Evolutionary conservation across 192 early-diverging fungal species (phyloP).

Genomic region (Coemansia sp.): DNA sequence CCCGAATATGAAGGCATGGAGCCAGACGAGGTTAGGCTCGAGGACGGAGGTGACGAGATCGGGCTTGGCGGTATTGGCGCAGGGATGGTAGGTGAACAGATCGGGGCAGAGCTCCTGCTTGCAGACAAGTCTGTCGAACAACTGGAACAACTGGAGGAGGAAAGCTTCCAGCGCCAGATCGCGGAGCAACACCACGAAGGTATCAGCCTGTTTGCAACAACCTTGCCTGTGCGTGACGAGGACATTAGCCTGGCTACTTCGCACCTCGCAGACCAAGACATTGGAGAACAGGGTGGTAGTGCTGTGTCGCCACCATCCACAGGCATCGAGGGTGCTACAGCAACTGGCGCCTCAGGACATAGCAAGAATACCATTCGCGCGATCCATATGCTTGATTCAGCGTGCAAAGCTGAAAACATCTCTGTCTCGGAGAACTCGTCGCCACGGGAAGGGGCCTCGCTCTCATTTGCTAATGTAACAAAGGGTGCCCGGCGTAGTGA

Average conservation of each 20-base stretch:
- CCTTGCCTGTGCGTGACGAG: slow-evolving; percentile 30
- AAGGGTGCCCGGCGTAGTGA: slow-evolving; percentile 60
- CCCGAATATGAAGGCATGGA: slow-evolving; percentile 24
- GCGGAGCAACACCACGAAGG: slow-evolving; percentile 34
- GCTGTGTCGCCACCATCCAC: background rate
- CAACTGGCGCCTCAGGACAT: slow-evolving; percentile 40
- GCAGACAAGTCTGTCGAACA: slow-evolving; percentile 52
- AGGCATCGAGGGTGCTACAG: background rate
- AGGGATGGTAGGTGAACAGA: slow-evolving; percentile 24
- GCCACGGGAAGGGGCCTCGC: slow-evolving; percentile 6
- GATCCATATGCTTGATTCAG: slow-evolving; percentile 59
- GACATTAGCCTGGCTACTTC: slow-evolving; percentile 15
- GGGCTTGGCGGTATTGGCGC: slow-evolving; percentile 25
- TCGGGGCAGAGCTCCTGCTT: slow-evolving; percentile 27
- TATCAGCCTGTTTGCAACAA: slow-evolving; percentile 34
- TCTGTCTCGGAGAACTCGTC: slow-evolving; percentile 12
- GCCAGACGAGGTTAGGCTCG: slow-evolving; percentile 28
- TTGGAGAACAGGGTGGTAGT: background rate
- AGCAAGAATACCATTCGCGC: slow-evolving; percentile 66
- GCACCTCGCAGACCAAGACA: slow-evolving; percentile 6
- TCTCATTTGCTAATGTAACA: slow-evolving; percentile 41
- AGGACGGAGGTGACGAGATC: slow-evolving; percentile 46
- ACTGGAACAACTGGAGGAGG: slow-evolving; percentile 48
- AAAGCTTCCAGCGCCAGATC: slow-evolving; percentile 49
- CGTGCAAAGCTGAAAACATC: slow-evolving; percentile 40